These are phyloP conservation scores for Paecilomyces sp. DNA, from an alignment of 2,329 filamentous ascomycete genomes.

Conservation along the genomic window DNA sequence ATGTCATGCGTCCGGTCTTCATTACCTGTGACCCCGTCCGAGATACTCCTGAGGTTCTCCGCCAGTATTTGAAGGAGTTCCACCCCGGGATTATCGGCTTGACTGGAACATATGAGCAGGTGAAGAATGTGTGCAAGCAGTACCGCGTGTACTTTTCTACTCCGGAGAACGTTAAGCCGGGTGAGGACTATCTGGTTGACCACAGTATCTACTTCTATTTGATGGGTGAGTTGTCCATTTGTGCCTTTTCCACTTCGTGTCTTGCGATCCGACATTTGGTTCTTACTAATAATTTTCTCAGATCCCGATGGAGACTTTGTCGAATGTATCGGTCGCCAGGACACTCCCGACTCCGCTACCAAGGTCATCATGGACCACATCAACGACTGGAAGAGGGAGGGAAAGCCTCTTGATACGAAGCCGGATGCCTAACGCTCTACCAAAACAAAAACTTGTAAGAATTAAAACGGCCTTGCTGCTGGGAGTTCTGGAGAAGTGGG, in stretches of 20 bases:
- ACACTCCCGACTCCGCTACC: conserved; percentile 79
- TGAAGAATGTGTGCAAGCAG: conserved; percentile 89
- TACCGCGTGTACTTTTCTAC: conserved; percentile 98
- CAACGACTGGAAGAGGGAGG: conserved; percentile 60
- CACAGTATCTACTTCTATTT: conserved; percentile 99
- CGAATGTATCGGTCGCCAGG: conserved; percentile 89
- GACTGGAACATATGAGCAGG: conserved; percentile 87
- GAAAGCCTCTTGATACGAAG: conserved; percentile 44
- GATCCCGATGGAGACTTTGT: conserved; percentile 98
- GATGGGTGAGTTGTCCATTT: conserved; percentile 57
- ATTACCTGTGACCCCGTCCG: conserved; percentile 92
- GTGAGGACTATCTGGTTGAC: conserved; percentile 94
- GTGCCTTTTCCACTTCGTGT: not conserved
- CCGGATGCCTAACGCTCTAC: conserved; percentile 6
- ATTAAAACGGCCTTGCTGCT: not conserved
- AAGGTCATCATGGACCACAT: conserved; percentile 82
- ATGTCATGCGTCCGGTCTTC: conserved; percentile 68
- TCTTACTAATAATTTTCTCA: conserved; percentile 19
- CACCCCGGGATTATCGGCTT: conserved; percentile 79
- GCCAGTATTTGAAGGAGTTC: conserved; percentile 84
- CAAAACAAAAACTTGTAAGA: not conserved
- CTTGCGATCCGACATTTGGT: not conserved
- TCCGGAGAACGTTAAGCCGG: conserved; percentile 76
- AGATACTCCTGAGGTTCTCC: conserved; percentile 77
- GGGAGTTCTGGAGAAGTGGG: not conserved